phyloP scores from a whole-genome alignment of 306 rosid species.

The Ammopiptanthus mongolicus region DNA sequence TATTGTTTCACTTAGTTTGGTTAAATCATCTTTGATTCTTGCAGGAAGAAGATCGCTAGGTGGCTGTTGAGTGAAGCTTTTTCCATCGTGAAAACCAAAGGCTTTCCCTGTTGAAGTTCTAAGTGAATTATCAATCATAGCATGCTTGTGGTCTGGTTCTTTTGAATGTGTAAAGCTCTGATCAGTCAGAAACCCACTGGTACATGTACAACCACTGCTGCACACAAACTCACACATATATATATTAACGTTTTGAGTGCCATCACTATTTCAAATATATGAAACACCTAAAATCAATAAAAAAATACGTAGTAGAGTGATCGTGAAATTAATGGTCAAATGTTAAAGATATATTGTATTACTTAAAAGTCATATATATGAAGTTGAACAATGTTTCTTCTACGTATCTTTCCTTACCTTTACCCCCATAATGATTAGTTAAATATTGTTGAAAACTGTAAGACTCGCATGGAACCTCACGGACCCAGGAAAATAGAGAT shows the following conservation, averaged over 20 bases:
- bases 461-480: background rate
- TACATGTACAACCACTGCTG: constrained; percentile 32
- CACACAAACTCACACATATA: background rate
- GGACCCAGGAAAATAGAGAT: background rate
- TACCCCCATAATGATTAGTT: too few relatives aligned
- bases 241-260: too few relatives aligned
- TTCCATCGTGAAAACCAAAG: background rate
- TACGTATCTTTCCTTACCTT: too few relatives aligned
- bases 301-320: background rate
- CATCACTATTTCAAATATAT: background rate
- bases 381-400: background rate
- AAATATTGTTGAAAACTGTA: background rate
- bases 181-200: constrained; percentile 23
- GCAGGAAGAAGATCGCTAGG: background rate
- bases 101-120: constrained; percentile 14
- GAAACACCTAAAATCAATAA: background rate
- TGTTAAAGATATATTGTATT: background rate
- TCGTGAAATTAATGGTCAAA: background rate
- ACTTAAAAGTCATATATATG: too few relatives aligned
- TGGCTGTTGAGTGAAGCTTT: constrained; percentile 8
- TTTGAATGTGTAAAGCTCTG: constrained; percentile 33
- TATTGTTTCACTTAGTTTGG: constrained; percentile 7
- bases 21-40: constrained; percentile 22
- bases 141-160: constrained; percentile 10
- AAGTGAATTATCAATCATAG: constrained; percentile 9